Evolutionary conservation across 805 yeast genomes (phyloP), one percentile per base, ranked within the genome.

Genomic region (Debaryomyces maramus): DNA sequence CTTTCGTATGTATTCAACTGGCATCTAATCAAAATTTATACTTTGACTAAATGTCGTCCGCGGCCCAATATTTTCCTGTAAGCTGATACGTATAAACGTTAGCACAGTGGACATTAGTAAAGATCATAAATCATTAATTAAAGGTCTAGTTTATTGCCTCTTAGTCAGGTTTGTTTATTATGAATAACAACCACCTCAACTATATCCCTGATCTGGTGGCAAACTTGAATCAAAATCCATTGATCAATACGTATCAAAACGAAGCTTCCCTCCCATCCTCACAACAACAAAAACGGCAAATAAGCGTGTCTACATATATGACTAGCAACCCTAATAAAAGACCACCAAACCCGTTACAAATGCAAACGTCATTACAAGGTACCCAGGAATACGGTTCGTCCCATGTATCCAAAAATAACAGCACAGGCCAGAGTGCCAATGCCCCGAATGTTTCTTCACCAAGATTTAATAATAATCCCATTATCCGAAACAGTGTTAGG

Each of bases 201-300:
- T 33, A 32, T 28, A 21, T 19, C n/a, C 41, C 34, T 38, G 46
- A 43, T 26, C 15, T 38, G 39, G 39, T 39, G 32, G 33, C 22
- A 34, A 30, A 30, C 34, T 20, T 24, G 14, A 26, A 28, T 37
- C 29, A 35, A 17, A 32, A 28, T 18, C 29, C 27, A 11, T 11
- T 22, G 28, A 21, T 29, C 23, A 31, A 33, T 18, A 22, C 39
- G 38, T 31, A 35, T 32, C 39, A 42, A 15, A 22, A 34, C 32
- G 42, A 40, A 27, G 56, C 47, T 29, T 31, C 40, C 15, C 19
- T 22, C 36, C 41, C 20, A 15, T 18, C 28, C 22, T 24, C 40
- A 21, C 47, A 38, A 33, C 66, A 56, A 40, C 72, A 67, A 43
- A 68, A 68, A 48, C 65, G 73, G 40, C 73, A 69, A 42, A 65